Base-by-base conservation (phyloP, 805 yeast species). In the Pichia cabralensis region DNA sequence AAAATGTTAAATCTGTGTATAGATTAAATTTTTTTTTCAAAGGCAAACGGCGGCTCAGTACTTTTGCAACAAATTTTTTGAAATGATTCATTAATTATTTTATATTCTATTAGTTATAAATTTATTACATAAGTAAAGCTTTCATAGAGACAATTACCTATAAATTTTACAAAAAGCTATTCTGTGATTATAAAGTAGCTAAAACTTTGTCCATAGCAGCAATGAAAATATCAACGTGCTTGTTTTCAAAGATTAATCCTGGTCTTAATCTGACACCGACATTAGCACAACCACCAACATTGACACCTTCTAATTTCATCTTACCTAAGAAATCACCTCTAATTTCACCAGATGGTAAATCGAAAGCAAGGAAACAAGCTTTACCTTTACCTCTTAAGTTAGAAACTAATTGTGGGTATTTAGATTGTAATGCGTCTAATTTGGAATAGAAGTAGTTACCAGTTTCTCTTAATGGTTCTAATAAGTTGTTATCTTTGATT, bases 331-430 rank as follows among this genome's bases (percentile, higher is more conserved):
- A 76, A 47, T 64, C 57, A 58, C 78, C 76, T 62, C 94, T 74
- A 18, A 63, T 59, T 36, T 62, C 65, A 27, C 69, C 57, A 34
- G 69, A 49, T 33, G 69, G 69, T 49, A 75, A 59, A 46, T 80
- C 80, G 74, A 84, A 81, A n/a, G 94, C 94, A 56, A 82, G 72
- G 61, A 79, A 81, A 31, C 92, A 80, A 30, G 81, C 94, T 47
- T 76, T 67, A 50, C 65, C 67, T 59, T 80, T 69, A 43, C 94
- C 94, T 58, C 94, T 74, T 54, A 81, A 68, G 60, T 76, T 69
- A 39, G 59, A 52, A 14, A 76, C 30, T 44, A 56, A 50, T 30
- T 52, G 48, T 36, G 92, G 86, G 57, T 69, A 74, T 55, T 74
- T 63, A 17, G 47, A 46, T 41, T 69, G 70, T 39, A 82, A 60